Evolutionary conservation across 2,329 filamentous ascomycete species (phyloP), one percentile per base, ranked within the genome.

Genomic region (Pestalotiopsis fici): DNA sequence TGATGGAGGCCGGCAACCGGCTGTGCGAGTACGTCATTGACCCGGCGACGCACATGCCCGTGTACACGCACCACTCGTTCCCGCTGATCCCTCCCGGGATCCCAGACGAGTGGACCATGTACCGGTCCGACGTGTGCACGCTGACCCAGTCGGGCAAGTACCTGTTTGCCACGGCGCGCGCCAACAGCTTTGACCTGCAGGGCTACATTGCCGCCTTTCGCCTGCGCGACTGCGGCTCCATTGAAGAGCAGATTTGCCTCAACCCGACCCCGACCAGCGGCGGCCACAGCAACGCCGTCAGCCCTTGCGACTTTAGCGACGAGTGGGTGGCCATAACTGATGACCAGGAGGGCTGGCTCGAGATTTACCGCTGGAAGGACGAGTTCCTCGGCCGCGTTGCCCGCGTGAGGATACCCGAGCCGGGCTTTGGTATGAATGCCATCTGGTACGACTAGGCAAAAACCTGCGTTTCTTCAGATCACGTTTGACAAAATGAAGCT

Each of bases 371-470:
- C 65, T 97, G 93, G 92, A 86, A 91, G 71, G 91, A 94, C 67
- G 93, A 96, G 83, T 93, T 91, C 73, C 81, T 97, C 65, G 91
- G 89, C 2, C 84, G 93, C 3, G 93, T 97, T 7, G 93, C 93
- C 18, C 86, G 92, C 69, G 83, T 93, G 70, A 89, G 93, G 72
- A 90, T 97, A 47, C 89, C 90, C 5, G 94, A 97, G 82, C 93
- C 92, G n/a, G 94, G 94, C 1, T 97, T 97, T 78, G 93, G 93
- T 1, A 97, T 97, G 94, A 97, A 97, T 81, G 93, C 93, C n/a
- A 94, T 97, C 70, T 97, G 94, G 94, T 96, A 96, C 78, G 92
- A 97, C 80, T 93, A 65, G 28, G 13, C 6, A 31, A 31, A 4
- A 6, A 6, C 13, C n/a, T 25, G 27, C 23, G 5, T 23, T 18